phyloP scores from a whole-genome alignment of 2,329 filamentous ascomycete species.

The Lachnellula subtilissima region DNA sequence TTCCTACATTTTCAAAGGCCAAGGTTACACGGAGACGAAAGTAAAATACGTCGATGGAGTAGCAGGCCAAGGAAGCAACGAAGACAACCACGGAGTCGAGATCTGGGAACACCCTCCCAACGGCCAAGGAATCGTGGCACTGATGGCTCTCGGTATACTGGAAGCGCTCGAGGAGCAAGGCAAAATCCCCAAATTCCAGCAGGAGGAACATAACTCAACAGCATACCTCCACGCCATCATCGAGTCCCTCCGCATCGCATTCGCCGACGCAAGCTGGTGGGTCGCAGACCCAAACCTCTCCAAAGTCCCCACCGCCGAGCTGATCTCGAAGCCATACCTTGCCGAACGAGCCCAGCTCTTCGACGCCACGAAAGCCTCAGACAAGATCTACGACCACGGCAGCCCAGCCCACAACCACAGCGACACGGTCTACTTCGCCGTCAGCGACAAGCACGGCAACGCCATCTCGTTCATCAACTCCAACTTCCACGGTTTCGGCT shows the following conservation, averaged over 20 bases:
- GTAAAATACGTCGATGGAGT: constrained; percentile 39
- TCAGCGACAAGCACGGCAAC: constrained; percentile 77
- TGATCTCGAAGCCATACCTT: constrained; percentile 72
- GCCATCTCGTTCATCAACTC: constrained; percentile 96
- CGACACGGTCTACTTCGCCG: constrained; percentile 93
- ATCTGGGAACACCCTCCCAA: constrained; percentile 98
- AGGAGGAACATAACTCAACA: constrained; percentile 73
- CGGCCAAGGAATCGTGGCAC: constrained; percentile 88
- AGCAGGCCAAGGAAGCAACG: constrained; percentile 33
- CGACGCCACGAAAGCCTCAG: constrained; percentile 54
- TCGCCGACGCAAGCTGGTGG: constrained; percentile 87
- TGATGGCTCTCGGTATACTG: constrained; percentile 91
- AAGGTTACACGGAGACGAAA: constrained; percentile 48
- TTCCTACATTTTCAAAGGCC: constrained; percentile 70
- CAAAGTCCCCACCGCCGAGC: constrained; percentile 62
- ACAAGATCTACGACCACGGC: constrained; percentile 59
- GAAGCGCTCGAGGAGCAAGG: constrained; percentile 75
- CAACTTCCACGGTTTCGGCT: constrained; percentile 87
- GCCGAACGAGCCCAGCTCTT: constrained; percentile 61
- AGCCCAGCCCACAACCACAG: constrained; percentile 79
- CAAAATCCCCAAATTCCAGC: constrained; percentile 65
- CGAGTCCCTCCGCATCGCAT: constrained; percentile 82
- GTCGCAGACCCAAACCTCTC: constrained; percentile 75
- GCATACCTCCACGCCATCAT: constrained; percentile 82
- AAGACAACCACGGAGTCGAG: constrained; percentile 57